Percentiles rank a stretch among this genome's conserved stretches.
Evolutionary conservation across 495 filamentous ascomycete genomes (phyloP).

Genomic region (Penicillium odoratum): DNA sequence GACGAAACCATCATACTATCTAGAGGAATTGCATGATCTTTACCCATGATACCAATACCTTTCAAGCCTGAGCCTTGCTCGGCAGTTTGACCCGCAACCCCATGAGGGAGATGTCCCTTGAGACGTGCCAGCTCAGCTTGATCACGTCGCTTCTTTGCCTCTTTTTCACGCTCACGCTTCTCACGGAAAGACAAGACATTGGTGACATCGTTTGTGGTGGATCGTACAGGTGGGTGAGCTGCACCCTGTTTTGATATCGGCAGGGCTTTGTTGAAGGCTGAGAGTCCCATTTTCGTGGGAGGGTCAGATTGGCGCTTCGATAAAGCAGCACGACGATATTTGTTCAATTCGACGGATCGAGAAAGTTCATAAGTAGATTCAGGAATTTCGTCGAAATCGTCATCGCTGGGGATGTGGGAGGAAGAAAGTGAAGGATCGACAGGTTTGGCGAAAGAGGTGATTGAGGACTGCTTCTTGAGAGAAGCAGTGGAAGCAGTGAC

Average conservation of each 20-base stretch:
- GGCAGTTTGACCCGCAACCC: conserved; percentile 56
- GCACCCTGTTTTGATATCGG: conserved; percentile 27
- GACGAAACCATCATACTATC: conserved; percentile 86
- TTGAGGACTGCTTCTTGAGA: conserved; percentile 62
- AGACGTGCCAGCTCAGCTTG: conserved; percentile 64
- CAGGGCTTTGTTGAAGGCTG: conserved; percentile 10
- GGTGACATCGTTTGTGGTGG: conserved; percentile 33
- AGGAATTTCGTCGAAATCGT: conserved; percentile 47
- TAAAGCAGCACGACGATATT: conserved; percentile 42
- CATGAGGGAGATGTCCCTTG: conserved; percentile 54
- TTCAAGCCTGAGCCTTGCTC: conserved; percentile 78
- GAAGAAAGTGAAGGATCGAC: conserved; percentile 37
- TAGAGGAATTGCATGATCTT: conserved; percentile 69
- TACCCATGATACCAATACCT: conserved; percentile 75
- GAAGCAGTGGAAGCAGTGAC: conserved; percentile 46
- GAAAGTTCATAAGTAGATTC: conserved; percentile 49
- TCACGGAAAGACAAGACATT: conserved; percentile 58
- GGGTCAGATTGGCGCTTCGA: conserved; percentile 28
- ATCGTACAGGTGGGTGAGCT: conserved; percentile 23
- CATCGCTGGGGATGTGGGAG: conserved; percentile 34
- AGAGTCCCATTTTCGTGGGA: neutral
- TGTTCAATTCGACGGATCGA: conserved; percentile 49
- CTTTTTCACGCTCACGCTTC: conserved; percentile 68
- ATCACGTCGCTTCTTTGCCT: conserved; percentile 71
- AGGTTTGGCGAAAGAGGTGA: conserved; percentile 62